Evolutionary conservation across 2,329 filamentous ascomycete genomes (phyloP).

Genomic region (Aciculosporium take): DNA sequence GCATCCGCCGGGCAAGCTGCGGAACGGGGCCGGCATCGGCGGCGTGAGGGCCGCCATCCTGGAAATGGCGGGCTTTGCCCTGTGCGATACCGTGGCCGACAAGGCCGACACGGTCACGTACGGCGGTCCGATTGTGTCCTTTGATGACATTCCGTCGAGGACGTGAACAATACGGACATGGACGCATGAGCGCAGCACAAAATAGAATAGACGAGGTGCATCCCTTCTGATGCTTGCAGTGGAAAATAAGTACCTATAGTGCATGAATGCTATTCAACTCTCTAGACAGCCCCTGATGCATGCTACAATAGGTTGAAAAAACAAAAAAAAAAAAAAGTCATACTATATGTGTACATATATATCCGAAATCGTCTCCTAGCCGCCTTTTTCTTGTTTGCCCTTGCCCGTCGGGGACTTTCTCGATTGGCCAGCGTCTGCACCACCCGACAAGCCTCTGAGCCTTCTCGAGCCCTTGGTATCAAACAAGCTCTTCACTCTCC

Average conservation of each 20-base stretch:
- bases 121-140: constrained; percentile 22
- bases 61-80: constrained; percentile 25
- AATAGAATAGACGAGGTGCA: too few relatives aligned
- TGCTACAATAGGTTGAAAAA: background rate
- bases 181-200: background rate
- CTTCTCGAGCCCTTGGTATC: constrained; percentile 49
- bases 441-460: constrained; percentile 25
- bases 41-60: constrained; percentile 25
- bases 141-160: constrained; percentile 25
- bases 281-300: background rate
- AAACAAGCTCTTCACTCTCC: constrained; percentile 57
- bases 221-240: too few relatives aligned
- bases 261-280: background rate
- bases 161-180: too few relatives aligned
- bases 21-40: constrained; percentile 24
- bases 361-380: too few relatives aligned
- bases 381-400: background rate
- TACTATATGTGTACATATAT: background rate
- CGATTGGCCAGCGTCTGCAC: constrained; percentile 27
- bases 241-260: background rate
- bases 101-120: constrained; percentile 23
- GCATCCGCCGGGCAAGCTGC: constrained; percentile 15
- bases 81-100: constrained; percentile 18
- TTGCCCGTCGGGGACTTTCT: constrained; percentile 7
- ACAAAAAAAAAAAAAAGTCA: background rate